Base-by-base conservation (phyloP, 345 rosid genomes). In the Psidium guajava region DNA sequence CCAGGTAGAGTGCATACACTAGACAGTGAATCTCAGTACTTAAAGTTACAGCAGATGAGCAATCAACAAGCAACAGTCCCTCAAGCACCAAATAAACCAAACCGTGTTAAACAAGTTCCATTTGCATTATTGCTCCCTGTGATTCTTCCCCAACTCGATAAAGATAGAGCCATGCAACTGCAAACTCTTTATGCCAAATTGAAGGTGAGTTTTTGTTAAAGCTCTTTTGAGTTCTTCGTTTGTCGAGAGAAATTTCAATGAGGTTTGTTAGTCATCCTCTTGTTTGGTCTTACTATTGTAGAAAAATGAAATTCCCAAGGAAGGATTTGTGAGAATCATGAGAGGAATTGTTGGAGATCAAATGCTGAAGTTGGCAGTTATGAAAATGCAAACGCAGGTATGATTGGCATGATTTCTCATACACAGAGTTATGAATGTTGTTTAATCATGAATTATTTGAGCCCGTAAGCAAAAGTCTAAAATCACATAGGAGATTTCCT, bases 151-250 rank as follows among this genome's bases (percentile, higher is more conserved):
- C 97, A 94, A 90, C 98, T 97, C 42, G 98, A 95, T 89, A 94
- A 95, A 90, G 98, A 97, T 86, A 95, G 98, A 90, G 98, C 95
- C 77, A 92, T 95, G 96, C 98, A 95, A 91, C 98, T 95, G 89
- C 94, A 90, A 82, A 94, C 92, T 83, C 89, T 97, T 14, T 95
- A 94, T 88, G 85, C 73, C 88, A 95, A 89, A 93, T 90, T 97
- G 85, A 94, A 93, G 94, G 99, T 94, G 55, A 61, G 90, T 86
- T 32, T 69, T 32, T 69, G 77, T 44, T 32, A 69, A 10, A 69
- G 47, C 77, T 32, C 44, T 69, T 69, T 69, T 69, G 77, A 69
- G 36, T 69, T 69, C 75, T 64, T 32, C 44, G 9, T 24, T 69
- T 69, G 47, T 69, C 24, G 40, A 32, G 77, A 49, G 47, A 16